Base-by-base conservation (phyloP, 1,139 yeast genomes). In the Saccharomyces pastorianus region DNA sequence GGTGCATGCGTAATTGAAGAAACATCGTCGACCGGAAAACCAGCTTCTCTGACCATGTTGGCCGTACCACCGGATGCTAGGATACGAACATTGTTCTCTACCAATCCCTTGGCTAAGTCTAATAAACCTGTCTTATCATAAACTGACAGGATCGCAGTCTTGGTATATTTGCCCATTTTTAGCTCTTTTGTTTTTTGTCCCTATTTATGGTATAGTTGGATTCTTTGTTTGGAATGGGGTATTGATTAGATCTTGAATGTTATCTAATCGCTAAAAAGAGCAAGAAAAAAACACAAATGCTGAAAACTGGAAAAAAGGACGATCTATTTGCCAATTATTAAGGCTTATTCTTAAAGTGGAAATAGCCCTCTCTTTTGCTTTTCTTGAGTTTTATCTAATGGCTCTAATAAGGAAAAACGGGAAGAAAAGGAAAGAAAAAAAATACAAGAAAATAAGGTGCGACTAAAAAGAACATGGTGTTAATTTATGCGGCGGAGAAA, bases 31-130 rank as follows among this genome's bases (percentile, higher is more conserved):
- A 93, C 98, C 51, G 96, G 95, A 83, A 93, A 93, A 13, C 98
- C 99, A 54, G 97, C 96, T 71, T 91, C 99, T 71, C 96, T 86
- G 57, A 93, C 85, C 78, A 93, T 79, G 68, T 81, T 83, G 56
- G 99, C 95, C 56, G 99, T 93, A 69, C 99, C 99, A 58, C 99
- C 99, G 46, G 97, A 89, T 51, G 98, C 99, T 58, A 93, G 79
- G 61, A 93, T 84, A 65, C 97, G 83, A 62, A 93, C 96, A 62
- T 89, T 82, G 73, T 90, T 87, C 65, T 85, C 86, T 60, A 81
- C 85, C 59, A 93, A 81, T 51, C 99, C 98, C 76, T 93, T 93
- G 64, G 98, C 98, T 61, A 93, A 81, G 74, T 93, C 99, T 66
- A 93, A 76, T 62, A 93, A 79, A 53, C 99, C 99, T 52, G 99